Percentiles rank a stretch among this genome's conserved stretches.
Evolutionary conservation across 2,329 filamentous ascomycete species (phyloP).

Genomic region (Fusarium devonianum): DNA sequence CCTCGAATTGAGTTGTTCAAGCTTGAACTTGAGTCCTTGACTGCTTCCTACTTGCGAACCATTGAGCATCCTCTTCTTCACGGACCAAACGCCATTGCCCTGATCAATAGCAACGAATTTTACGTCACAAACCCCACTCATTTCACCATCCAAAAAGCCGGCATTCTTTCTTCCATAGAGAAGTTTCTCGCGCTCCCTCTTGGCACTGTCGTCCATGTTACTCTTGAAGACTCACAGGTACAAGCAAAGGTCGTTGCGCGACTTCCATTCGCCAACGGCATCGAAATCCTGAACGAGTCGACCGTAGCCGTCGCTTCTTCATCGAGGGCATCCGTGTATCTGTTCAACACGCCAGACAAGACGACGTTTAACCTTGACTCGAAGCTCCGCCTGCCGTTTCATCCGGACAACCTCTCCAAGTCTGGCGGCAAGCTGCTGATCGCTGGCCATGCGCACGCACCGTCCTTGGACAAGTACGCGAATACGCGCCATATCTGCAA

Average conservation of each 20-base stretch:
- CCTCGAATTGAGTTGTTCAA: slow-evolving; percentile 51
- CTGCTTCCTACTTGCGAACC: slow-evolving; percentile 47
- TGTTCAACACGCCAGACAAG: slow-evolving; percentile 12
- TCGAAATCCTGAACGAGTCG: slow-evolving; percentile 49
- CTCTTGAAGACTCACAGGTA: slow-evolving; percentile 15
- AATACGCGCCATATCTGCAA: slow-evolving; percentile 47
- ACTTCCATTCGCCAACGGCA: slow-evolving; percentile 52
- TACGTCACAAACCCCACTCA: slow-evolving; percentile 53
- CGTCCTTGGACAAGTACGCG: slow-evolving; percentile 44
- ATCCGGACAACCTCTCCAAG: slow-evolving; percentile 51
- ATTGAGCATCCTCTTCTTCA: slow-evolving; percentile 50
- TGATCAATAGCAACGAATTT: slow-evolving; percentile 47
- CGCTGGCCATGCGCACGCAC: slow-evolving; percentile 50
- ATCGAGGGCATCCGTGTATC: slow-evolving; percentile 18
- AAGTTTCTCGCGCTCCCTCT: slow-evolving; percentile 45
- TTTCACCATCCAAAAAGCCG: slow-evolving; percentile 40
- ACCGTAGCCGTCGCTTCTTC: slow-evolving; percentile 51
- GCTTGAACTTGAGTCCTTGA: slow-evolving; percentile 44
- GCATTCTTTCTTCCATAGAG: slow-evolving; percentile 44
- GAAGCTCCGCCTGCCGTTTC: slow-evolving; percentile 44
- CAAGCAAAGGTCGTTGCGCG: slow-evolving; percentile 43
- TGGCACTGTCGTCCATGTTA: slow-evolving; percentile 49
- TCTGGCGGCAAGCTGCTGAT: slow-evolving; percentile 45
- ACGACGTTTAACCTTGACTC: slow-evolving; percentile 4
- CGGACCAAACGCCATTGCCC: slow-evolving; percentile 50